These are phyloP conservation scores for Letharia columbiana DNA, from an alignment of 495 filamentous ascomycete species.

Conservation along the genomic window DNA sequence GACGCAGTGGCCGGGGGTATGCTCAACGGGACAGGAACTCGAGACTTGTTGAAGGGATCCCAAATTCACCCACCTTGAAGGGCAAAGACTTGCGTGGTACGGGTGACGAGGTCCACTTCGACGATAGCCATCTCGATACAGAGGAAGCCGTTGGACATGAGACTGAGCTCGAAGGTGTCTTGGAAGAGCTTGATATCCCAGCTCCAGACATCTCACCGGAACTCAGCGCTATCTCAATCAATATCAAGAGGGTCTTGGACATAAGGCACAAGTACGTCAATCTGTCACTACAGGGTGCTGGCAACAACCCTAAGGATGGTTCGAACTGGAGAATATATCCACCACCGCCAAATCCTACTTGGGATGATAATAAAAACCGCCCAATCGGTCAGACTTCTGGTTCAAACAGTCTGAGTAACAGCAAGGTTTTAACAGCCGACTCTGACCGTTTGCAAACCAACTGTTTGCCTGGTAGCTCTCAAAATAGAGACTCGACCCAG, in stretches of 20 bases:
- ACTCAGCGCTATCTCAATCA: constrained; percentile 73
- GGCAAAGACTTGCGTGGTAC: constrained; percentile 13
- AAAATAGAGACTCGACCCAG: constrained; percentile 12
- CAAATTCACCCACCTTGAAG: constrained; percentile 2
- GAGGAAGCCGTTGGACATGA: constrained; percentile 20
- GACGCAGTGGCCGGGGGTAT: constrained; percentile 26
- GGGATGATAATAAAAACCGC: constrained; percentile 62
- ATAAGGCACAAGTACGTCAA: constrained; percentile 82
- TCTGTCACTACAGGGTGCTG: constrained; percentile 70
- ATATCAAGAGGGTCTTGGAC: constrained; percentile 74
- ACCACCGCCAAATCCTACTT: constrained; percentile 78
- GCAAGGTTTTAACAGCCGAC: constrained; percentile 38
- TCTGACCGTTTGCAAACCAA: constrained; percentile 6
- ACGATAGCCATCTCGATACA: constrained; percentile 24
- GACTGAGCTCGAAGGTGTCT: constrained; percentile 8
- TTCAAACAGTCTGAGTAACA: constrained; percentile 48
- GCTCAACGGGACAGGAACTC: constrained; percentile 21
- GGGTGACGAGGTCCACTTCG: constrained; percentile 35
- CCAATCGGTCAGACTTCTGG: constrained; percentile 26
- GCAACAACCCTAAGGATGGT: constrained; percentile 80
- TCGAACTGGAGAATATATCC: constrained; percentile 84
- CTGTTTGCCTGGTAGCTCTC: background rate
- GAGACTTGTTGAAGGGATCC: constrained; percentile 10
- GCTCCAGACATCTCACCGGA: constrained; percentile 72
- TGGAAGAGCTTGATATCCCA: constrained; percentile 30